Conservation (phyloP, 148 eudicot species). For the Nepenthes gracilis region DNA sequence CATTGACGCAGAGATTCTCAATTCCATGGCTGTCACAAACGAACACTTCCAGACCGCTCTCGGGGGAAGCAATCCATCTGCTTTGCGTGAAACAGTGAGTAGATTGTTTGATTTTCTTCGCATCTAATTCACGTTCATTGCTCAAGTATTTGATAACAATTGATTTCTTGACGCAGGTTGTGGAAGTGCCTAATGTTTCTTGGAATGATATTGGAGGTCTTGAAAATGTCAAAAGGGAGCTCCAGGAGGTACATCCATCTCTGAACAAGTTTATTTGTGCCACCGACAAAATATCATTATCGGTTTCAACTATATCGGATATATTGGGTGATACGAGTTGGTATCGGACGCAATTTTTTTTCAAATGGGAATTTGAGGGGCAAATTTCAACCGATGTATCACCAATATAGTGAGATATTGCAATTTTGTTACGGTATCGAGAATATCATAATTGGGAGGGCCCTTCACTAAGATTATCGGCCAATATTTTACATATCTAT, state of each 20-base stretch:
- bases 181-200: conserved; percentile 14
- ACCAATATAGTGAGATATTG: no score
- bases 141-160: background rate
- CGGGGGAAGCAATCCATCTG: conserved; percentile 88
- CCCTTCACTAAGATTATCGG: no score
- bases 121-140: background rate
- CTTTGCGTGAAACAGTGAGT: conserved; percentile 81
- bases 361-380: no score
- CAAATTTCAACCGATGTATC: no score
- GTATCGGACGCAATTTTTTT: no score
- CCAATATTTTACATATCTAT: no score
- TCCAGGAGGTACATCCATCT: conserved; percentile 10
- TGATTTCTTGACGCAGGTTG: conserved; percentile 3
- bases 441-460: no score
- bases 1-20: conserved; percentile 83
- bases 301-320: no score
- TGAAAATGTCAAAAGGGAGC: conserved; percentile 15
- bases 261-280: background rate
- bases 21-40: conserved; percentile 87
- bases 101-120: background rate
- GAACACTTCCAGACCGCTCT: conserved; percentile 88
- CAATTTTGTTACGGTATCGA: no score
- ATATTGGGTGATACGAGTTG: no score
- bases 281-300: background rate
- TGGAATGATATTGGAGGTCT: conserved; percentile 16